Conservation (phyloP, 148 eudicot species). For the Vaccinium darrowii region DNA sequence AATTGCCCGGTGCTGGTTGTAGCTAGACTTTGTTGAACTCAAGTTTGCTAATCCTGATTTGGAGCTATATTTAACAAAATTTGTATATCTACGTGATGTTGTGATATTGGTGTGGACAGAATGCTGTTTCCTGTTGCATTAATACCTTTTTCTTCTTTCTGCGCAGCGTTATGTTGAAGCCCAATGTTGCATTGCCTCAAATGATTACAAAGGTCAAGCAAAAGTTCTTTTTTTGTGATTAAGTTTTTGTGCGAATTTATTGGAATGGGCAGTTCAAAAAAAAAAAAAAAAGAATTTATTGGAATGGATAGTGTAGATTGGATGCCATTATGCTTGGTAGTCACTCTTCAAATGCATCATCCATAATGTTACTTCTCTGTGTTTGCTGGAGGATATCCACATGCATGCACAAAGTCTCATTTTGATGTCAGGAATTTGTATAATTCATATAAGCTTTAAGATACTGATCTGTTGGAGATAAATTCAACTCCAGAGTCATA, state of each 20-base stretch:
- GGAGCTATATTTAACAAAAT: not conserved
- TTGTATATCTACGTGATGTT: not conserved
- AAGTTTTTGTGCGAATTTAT: not conserved
- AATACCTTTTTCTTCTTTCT: conserved; percentile 18
- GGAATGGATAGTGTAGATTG: not conserved
- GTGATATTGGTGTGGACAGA: not conserved
- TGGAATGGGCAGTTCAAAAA: not conserved
- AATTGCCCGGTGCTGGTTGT: not conserved
- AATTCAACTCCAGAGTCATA: not conserved
- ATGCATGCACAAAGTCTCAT: not conserved
- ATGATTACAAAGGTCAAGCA: conserved; percentile 79
- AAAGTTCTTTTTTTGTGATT: not conserved
- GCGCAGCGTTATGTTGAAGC: conserved; percentile 96
- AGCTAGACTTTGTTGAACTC: not conserved
- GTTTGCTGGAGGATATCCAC: not conserved
- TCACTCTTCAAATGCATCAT: not conserved
- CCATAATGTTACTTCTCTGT: not conserved
- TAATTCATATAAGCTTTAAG: not conserved
- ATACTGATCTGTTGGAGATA: not conserved
- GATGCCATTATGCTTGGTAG: not conserved
- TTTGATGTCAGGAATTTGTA: not conserved
- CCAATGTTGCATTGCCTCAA: conserved; percentile 85
- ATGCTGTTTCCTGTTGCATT: conserved; percentile 9
- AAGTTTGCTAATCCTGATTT: conserved; percentile 1
- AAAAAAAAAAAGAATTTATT: not conserved